Base-by-base conservation (phyloP, 169 alveolate species). In the Eimeria maxima region DNA sequence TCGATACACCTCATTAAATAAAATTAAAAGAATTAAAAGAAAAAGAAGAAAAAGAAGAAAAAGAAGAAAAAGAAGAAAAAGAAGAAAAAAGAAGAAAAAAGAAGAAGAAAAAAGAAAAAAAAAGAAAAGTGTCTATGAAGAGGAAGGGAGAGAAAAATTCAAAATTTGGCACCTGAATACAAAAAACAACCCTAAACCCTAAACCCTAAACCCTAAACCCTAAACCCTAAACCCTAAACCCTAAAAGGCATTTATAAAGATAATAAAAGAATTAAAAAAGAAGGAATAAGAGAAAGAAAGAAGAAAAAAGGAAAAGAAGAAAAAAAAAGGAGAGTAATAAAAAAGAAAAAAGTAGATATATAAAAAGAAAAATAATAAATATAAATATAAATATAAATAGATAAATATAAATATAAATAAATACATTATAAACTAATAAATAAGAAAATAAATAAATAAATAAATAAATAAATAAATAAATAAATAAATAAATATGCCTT, bases 161-260 rank as follows among this genome's bases (percentile, higher is more conserved):
- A n/a, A n/a, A n/a, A n/a, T n/a, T n/a, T n/a, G n/a, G n/a, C n/a
- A n/a, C n/a, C n/a, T n/a, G n/a, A n/a, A n/a, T n/a, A n/a, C n/a
- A n/a, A 7, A 73, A 50, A 11, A 11, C 57, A 50, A 7, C 11
- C 57, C 57, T 50, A 50, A 50, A 50, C 57, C 57, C 57, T 50
- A 50, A n/a, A n/a, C n/a, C n/a, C n/a, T n/a, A n/a, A n/a, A n/a
- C n/a, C n/a, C n/a, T n/a, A n/a, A n/a, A n/a, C n/a, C n/a, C n/a
- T n/a, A n/a, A 73, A n/a, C 83, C 83, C 38, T 73, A 73, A 73
- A 73, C 83, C 83, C 83, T 73, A 73, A 73, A 73, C 88, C 88
- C 67, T 78, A 78, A n/a, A 73, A 42, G 11, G 88, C 42, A 38
- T 20, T 20, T n/a, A 6, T 18, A 22, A 57, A 22, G 22, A 78